phyloP scores from a whole-genome alignment of 495 filamentous ascomycete genomes.

The Penicillium diatomitis region DNA sequence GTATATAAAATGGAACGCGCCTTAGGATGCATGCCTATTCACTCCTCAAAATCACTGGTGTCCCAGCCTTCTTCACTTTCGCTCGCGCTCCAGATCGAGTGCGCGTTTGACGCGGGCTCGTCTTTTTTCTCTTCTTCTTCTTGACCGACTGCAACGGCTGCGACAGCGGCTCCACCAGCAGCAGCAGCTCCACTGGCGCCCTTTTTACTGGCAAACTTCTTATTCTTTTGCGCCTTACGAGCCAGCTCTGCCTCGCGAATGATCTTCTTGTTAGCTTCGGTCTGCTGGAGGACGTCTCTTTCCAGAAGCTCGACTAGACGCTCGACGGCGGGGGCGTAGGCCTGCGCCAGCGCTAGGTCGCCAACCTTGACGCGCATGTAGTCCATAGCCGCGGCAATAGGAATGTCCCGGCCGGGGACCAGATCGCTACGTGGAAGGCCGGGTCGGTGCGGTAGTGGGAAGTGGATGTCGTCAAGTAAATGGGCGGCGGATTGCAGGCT shows the following conservation, averaged over 20 bases:
- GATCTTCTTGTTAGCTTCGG: slow-evolving; percentile 10
- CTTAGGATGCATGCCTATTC: neutral
- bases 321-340: slow-evolving; percentile 62
- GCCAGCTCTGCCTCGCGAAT: slow-evolving; percentile 15
- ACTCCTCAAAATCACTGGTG: slow-evolving; percentile 21
- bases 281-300: slow-evolving; percentile 10
- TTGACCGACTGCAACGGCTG: slow-evolving; percentile 1
- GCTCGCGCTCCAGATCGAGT: slow-evolving; percentile 30
- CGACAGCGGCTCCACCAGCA: slow-evolving; percentile 1
- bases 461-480: slow-evolving; percentile 16
- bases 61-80: slow-evolving; percentile 39
- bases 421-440: slow-evolving; percentile 1
- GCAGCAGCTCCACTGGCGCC: slow-evolving; percentile 2
- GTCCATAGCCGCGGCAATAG: slow-evolving; percentile 77
- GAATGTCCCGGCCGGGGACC: slow-evolving; percentile 17
- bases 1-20: too few relatives aligned
- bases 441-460: slow-evolving; percentile 2
- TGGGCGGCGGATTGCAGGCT: slow-evolving; percentile 1
- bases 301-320: slow-evolving; percentile 49
- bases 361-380: slow-evolving; percentile 75
- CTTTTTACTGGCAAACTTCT: slow-evolving; percentile 13
- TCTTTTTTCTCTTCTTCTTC: neutral
- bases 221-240: slow-evolving; percentile 19
- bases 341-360: slow-evolving; percentile 69
- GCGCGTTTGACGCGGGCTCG: slow-evolving; percentile 2